These are phyloP conservation scores for Termitomyces heimii DNA, from an alignment of 768 basidiomycete species.

Conservation along the genomic window DNA sequence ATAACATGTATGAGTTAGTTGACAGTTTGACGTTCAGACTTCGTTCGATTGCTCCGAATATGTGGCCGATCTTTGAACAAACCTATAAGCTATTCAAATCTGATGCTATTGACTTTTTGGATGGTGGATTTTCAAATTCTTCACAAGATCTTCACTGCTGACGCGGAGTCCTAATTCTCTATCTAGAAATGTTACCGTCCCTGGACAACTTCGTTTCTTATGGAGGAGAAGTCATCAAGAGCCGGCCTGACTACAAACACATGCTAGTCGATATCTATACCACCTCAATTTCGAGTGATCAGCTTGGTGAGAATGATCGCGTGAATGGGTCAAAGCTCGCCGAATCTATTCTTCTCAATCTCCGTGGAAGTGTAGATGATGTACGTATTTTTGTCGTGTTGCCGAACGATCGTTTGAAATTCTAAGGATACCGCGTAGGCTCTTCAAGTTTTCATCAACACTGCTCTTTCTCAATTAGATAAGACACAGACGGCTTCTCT, in stretches of 20 bases:
- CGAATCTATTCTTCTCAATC: slow-evolving; percentile 76
- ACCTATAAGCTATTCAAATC: slow-evolving; percentile 81
- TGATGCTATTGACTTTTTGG: slow-evolving; percentile 81
- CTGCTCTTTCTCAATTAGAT: slow-evolving; percentile 55
- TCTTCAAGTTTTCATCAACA: slow-evolving; percentile 58
- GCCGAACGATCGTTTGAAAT: neutral
- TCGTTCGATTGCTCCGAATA: slow-evolving; percentile 64
- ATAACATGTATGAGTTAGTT: slow-evolving; percentile 82
- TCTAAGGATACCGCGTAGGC: slow-evolving; percentile 32
- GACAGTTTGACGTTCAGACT: slow-evolving; percentile 83
- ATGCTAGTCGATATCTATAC: slow-evolving; percentile 84
- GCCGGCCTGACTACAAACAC: slow-evolving; percentile 66
- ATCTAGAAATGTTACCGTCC: slow-evolving; percentile 80
- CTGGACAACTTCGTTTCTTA: slow-evolving; percentile 87
- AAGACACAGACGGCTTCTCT: slow-evolving; percentile 58
- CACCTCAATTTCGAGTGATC: slow-evolving; percentile 58
- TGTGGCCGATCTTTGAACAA: slow-evolving; percentile 86
- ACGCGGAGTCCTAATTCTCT: neutral
- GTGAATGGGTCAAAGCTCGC: slow-evolving; percentile 83
- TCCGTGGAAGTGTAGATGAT: slow-evolving; percentile 74
- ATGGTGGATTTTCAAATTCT: slow-evolving; percentile 43
- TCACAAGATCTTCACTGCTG: neutral
- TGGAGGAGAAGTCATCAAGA: slow-evolving; percentile 70
- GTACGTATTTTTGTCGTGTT: slow-evolving; percentile 33
- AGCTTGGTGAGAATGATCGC: slow-evolving; percentile 79